These are phyloP conservation scores for Globisporangium nodosum DNA, from an alignment of 352 stramenopile genomes.

Conservation along the genomic window DNA sequence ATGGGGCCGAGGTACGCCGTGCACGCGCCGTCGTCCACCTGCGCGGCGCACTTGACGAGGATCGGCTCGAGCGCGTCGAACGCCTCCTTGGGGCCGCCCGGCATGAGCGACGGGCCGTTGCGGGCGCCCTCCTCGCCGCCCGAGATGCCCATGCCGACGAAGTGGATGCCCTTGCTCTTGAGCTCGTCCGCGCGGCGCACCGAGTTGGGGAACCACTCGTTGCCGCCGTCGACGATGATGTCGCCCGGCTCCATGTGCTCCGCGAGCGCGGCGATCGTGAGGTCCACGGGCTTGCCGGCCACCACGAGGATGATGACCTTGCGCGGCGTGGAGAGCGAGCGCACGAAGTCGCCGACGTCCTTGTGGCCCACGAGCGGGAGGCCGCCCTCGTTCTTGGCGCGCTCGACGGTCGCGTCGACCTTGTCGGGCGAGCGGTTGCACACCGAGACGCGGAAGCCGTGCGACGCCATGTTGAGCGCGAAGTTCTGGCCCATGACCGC, in stretches of 20 bases:
- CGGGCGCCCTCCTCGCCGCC: slow-evolving; percentile 97
- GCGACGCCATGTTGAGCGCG: slow-evolving; percentile 97
- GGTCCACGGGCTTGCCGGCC: slow-evolving; percentile 95
- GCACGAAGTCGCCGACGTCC: slow-evolving; percentile 90
- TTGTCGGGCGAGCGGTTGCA: slow-evolving; percentile 97
- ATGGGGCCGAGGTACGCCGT: slow-evolving; percentile 96
- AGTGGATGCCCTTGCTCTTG: slow-evolving; percentile 94
- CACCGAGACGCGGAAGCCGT: slow-evolving; percentile 96
- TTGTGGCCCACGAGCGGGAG: slow-evolving; percentile 92
- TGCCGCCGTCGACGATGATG: slow-evolving; percentile 98
- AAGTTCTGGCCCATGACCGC: slow-evolving; percentile 99
- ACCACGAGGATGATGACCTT: slow-evolving; percentile 99
- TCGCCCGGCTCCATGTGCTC: slow-evolving; percentile 92
- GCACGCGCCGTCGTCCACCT: slow-evolving; percentile 93
- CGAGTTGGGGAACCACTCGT: slow-evolving; percentile 99
- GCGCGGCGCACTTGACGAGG: slow-evolving; percentile 95
- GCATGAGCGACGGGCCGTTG: slow-evolving; percentile 98
- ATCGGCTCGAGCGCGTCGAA: slow-evolving; percentile 97
- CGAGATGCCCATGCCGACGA: slow-evolving; percentile 98
- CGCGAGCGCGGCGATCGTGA: slow-evolving; percentile 84
- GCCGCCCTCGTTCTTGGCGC: slow-evolving; percentile 94
- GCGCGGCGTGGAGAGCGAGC: slow-evolving; percentile 90
- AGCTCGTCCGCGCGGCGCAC: slow-evolving; percentile 92
- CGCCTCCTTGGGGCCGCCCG: slow-evolving; percentile 92
- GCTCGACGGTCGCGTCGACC: slow-evolving; percentile 93